These are phyloP conservation scores for Fraxinus angustifolia DNA, from an alignment of 305 asterid species.

Conservation along the genomic window DNA sequence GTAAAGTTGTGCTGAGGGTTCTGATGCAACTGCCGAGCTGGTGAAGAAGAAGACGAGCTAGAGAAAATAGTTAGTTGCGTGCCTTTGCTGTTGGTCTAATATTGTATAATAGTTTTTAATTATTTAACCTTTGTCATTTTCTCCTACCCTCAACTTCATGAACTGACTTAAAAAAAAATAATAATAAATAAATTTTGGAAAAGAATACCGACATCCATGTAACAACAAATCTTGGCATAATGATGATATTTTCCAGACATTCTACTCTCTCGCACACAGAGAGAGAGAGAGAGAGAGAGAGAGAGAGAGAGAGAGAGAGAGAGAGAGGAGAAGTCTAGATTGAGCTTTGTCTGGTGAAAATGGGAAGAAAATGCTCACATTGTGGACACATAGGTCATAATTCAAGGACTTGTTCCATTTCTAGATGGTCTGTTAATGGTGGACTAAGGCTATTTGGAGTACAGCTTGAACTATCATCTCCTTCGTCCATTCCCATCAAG, in stretches of 20 bases:
- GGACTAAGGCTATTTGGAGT: constrained; percentile 70
- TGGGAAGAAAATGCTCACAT: constrained; percentile 85
- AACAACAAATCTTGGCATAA: constrained; percentile 53
- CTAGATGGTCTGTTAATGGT: constrained; percentile 19
- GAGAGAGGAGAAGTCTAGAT: not conserved
- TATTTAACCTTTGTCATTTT: constrained; percentile 21
- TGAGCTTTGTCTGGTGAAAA: constrained; percentile 26
- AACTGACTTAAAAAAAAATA: constrained; percentile 20
- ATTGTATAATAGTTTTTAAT: not conserved
- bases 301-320: not conserved
- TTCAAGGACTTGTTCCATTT: constrained; percentile 67
- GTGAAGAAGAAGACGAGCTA: not conserved
- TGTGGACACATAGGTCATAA: constrained; percentile 80
- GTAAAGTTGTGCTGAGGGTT: not conserved
- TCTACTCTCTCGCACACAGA: not conserved
- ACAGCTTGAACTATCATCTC: constrained; percentile 43
- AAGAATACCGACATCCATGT: constrained; percentile 19
- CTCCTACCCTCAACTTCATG: constrained; percentile 28
- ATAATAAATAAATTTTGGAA: not conserved
- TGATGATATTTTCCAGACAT: constrained; percentile 21
- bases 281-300: constrained; percentile 8
- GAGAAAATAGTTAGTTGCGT: constrained; percentile 19
- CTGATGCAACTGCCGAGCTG: not conserved
- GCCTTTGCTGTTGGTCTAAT: constrained; percentile 15
- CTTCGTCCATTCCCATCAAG: constrained; percentile 35